Base-by-base conservation (phyloP, 176 grass and related monocot species). In the Musa beccarii region DNA sequence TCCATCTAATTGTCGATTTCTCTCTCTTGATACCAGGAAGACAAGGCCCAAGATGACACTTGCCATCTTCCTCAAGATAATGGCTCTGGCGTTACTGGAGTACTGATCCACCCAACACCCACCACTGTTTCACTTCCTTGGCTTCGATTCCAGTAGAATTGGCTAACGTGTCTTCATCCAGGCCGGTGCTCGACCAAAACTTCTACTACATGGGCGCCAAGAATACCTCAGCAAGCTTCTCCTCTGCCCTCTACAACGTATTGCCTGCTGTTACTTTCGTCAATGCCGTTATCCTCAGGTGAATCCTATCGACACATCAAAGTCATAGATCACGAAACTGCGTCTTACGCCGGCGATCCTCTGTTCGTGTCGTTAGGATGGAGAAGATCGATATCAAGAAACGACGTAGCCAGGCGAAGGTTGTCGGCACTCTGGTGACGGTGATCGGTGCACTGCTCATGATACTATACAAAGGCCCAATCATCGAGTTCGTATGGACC, bases 121-220 rank as follows among this genome's bases (percentile, higher is more conserved):
- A 69, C 34, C 3, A 69, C 9, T 82, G 59, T 13, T 49, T 81
- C 9, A 57, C 51, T 54, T 21, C 29, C 14, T 21, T 43, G 34
- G 4, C 34, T 43, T 43, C 34, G 34, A 43, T 43, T 43, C 34
- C 34, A 6, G 34, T 43, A 43, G 34, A 43, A 43, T 43, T 43
- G 4, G 34, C 34, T 43, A 43, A 43, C 34, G 34, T 43, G 34
- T 43, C 34, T 43, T 23, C 11, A 70, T 66, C 6, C 78, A 96
- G 93, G 83, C 93, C 93, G 16, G 93, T 96, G 49, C 89, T 96
- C 68, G 93, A 96, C 80, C 93, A 92, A 79, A 96, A 96, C 61
- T 96, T 96, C 64, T 86, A 92, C 85, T 96, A 96, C 68, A 88
- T 96, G 83, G 93, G 93, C 75, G 78, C 89, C 51, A 89, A 84